phyloP scores from a whole-genome alignment of 2,329 filamentous ascomycete genomes.

The Fusarium sp. region DNA sequence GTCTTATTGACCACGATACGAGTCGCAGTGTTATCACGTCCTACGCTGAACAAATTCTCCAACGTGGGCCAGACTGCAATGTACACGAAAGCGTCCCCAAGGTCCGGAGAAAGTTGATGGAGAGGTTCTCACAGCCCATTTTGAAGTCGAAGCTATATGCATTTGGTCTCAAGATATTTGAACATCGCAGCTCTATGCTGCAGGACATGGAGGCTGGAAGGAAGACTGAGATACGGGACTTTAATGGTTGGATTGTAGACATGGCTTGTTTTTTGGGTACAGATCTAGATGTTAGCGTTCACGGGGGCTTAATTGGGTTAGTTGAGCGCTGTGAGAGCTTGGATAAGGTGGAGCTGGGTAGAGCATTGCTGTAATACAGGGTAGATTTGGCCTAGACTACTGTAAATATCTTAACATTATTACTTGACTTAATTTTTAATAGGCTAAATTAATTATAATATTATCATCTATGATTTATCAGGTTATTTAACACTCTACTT shows the following conservation, averaged over 20 bases:
- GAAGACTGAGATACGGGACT: not conserved
- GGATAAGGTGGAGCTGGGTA: not conserved
- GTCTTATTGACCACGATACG: not conserved
- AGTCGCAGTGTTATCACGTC: not conserved
- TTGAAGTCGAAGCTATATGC: not conserved
- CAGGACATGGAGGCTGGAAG: not conserved
- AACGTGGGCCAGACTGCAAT: not conserved
- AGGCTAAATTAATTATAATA: fast-evolving
- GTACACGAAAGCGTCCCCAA: not conserved
- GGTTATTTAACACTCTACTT: not conserved
- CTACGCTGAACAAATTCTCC: not conserved
- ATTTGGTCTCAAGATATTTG: constrained; percentile 5
- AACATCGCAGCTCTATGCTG: constrained; percentile 10
- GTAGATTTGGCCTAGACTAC: fast-evolving
- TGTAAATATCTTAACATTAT: fast-evolving
- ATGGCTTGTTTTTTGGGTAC: constrained; percentile 1
- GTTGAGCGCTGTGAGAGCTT: not conserved
- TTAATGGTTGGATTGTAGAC: constrained; percentile 5
- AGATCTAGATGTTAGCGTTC: not conserved
- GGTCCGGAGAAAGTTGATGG: not conserved
- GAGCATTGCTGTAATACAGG: not conserved
- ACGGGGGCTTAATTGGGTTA: not conserved
- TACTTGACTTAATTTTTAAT: not conserved
- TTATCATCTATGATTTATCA: not conserved
- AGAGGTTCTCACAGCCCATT: not conserved